A percentile compares a stretch with the other conserved stretches of the same genome.
phyloP scores from a whole-genome alignment of 495 filamentous ascomycete genomes.

The Penicillium goetzii region DNA sequence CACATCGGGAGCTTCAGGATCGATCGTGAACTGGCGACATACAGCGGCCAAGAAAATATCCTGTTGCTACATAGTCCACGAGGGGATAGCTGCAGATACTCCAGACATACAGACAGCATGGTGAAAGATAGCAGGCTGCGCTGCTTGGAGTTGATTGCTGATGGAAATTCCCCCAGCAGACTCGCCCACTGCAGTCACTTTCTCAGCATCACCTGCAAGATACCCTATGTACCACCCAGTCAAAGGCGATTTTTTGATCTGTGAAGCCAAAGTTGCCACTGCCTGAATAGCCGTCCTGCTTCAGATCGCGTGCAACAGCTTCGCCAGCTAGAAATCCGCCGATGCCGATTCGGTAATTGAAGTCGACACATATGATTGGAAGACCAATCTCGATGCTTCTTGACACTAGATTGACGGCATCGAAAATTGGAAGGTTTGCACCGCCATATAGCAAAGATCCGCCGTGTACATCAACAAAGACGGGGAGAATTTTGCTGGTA shows the following conservation, averaged over 20 bases:
- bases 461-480: constrained; percentile 38
- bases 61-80: constrained; percentile 34
- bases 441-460: constrained; percentile 38
- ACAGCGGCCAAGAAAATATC: constrained; percentile 27
- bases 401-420: constrained; percentile 34
- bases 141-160: constrained; percentile 55
- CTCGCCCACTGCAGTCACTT: constrained; percentile 66
- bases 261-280: constrained; percentile 41
- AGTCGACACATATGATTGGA: constrained; percentile 35
- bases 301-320: constrained; percentile 26
- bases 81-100: constrained; percentile 25
- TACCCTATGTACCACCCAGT: constrained; percentile 49
- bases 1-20: constrained; percentile 14
- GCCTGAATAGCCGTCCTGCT: constrained; percentile 25
- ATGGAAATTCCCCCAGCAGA: constrained; percentile 69
- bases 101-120: constrained; percentile 39
- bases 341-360: constrained; percentile 38
- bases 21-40: constrained; percentile 31
- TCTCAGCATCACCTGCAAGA: constrained; percentile 66
- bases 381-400: constrained; percentile 25
- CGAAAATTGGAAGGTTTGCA: constrained; percentile 36
- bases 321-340: constrained; percentile 35
- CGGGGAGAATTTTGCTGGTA: constrained; percentile 19
- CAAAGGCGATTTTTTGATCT: constrained; percentile 37
- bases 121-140: constrained; percentile 27